phyloP scores from a whole-genome alignment of 257 asterid genomes.

The Cynanchum wilfordii region DNA sequence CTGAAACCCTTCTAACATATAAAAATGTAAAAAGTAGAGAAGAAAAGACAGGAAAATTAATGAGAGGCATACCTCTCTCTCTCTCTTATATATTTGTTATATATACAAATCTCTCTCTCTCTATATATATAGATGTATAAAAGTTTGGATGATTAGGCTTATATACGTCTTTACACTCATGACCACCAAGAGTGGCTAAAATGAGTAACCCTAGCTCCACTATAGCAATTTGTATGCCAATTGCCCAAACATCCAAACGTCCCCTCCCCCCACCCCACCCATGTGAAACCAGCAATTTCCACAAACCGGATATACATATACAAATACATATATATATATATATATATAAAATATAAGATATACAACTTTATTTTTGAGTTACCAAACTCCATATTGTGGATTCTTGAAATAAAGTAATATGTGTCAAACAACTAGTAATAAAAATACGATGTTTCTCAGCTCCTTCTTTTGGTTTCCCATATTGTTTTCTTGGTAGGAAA shows the following conservation, averaged over 20 bases:
- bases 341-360: too few relatives aligned
- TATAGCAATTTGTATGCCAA: not conserved
- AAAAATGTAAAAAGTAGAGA: too few relatives aligned
- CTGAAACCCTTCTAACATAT: too few relatives aligned
- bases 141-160: not conserved
- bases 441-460: constrained; percentile 7
- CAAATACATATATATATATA: too few relatives aligned
- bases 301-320: too few relatives aligned
- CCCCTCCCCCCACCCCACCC: not conserved
- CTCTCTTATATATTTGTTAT: too few relatives aligned
- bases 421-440: too few relatives aligned
- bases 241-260: not conserved
- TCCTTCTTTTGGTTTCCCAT: constrained; percentile 3
- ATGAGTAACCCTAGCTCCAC: not conserved
- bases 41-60: too few relatives aligned
- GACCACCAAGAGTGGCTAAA: constrained; percentile 1
- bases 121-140: not conserved
- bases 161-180: too few relatives aligned
- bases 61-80: too few relatives aligned
- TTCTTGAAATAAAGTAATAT: not conserved
- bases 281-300: not conserved
- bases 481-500: constrained; percentile 3
- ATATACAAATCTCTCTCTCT: too few relatives aligned
- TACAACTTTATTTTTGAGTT: not conserved
- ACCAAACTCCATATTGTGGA: not conserved